These are phyloP conservation scores for Xerocomus spinulosus DNA, from an alignment of 768 basidiomycete species.

Conservation along the genomic window DNA sequence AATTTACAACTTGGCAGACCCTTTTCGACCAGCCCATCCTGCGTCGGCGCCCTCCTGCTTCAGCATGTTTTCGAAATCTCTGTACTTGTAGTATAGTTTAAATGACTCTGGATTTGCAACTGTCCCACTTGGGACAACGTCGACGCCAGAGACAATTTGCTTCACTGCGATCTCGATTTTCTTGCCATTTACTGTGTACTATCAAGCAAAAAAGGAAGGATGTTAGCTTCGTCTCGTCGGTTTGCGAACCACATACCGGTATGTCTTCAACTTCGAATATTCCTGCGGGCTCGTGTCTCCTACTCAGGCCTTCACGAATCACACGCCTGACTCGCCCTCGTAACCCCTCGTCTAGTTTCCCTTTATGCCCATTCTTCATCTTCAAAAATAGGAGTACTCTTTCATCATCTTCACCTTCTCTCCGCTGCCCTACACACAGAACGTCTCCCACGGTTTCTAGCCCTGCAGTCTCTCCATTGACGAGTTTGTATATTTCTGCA, in stretches of 20 bases:
- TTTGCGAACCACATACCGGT: conserved; percentile 45
- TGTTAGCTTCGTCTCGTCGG: neutral
- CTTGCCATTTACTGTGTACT: conserved; percentile 77
- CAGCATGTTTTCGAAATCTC: conserved; percentile 40
- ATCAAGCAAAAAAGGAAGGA: neutral
- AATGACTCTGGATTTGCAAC: conserved; percentile 70
- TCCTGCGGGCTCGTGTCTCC: conserved; percentile 70
- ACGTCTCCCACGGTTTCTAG: conserved; percentile 60
- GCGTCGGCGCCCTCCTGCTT: conserved; percentile 11
- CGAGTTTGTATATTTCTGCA: conserved; percentile 71
- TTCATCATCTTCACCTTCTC: conserved; percentile 61
- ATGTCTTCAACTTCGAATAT: conserved; percentile 63
- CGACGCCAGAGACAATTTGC: conserved; percentile 66
- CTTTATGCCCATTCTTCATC: conserved; percentile 47
- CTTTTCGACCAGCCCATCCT: neutral
- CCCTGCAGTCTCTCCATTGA: conserved; percentile 38
- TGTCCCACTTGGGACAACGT: conserved; percentile 65
- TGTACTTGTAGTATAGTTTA: conserved; percentile 59
- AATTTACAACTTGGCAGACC: conserved; percentile 14
- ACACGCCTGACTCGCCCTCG: conserved; percentile 54
- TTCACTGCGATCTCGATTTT: conserved; percentile 79
- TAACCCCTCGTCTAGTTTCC: conserved; percentile 49
- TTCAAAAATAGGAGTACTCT: conserved; percentile 74
- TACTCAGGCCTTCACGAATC: conserved; percentile 57
- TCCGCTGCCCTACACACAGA: conserved; percentile 68